Conservation (phyloP, 345 rosid species). For the Gossypium australe region DNA sequence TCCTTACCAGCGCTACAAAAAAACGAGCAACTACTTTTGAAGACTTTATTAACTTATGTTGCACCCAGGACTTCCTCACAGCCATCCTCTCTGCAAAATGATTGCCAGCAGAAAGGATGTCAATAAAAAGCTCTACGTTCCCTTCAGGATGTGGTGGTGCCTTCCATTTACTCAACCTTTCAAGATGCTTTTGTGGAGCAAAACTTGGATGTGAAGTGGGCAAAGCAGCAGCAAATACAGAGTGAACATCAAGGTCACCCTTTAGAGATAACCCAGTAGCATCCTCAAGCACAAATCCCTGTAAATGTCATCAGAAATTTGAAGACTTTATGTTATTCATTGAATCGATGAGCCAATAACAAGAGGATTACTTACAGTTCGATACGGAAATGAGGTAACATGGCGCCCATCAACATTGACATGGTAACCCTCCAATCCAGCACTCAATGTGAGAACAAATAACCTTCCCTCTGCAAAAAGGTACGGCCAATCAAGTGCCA, state of each 20-base stretch:
- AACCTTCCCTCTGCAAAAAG: constrained; percentile 78
- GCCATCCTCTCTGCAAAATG: constrained; percentile 99
- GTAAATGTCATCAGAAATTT: constrained; percentile 18
- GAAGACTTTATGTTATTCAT: neutral
- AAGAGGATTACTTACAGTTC: constrained; percentile 54
- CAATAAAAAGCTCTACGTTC: constrained; percentile 72
- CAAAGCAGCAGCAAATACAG: constrained; percentile 76
- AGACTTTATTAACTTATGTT: constrained; percentile 67
- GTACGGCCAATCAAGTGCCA: constrained; percentile 71
- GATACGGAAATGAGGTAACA: constrained; percentile 85
- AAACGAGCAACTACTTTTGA: constrained; percentile 85
- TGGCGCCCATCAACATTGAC: constrained; percentile 85
- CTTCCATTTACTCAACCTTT: constrained; percentile 70
- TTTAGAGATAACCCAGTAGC: constrained; percentile 82
- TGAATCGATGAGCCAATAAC: neutral
- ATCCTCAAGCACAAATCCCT: constrained; percentile 97
- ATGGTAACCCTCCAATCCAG: constrained; percentile 96
- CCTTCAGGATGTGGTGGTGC: constrained; percentile 64
- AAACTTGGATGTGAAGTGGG: constrained; percentile 77
- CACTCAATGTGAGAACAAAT: constrained; percentile 80
- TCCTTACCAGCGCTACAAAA: constrained; percentile 84
- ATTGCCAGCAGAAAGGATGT: constrained; percentile 92
- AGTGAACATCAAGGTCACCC: constrained; percentile 78
- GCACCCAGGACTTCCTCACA: constrained; percentile 97
- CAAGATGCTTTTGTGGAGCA: constrained; percentile 74